Percentiles rank a stretch among this genome's conserved stretches.
Conservation (phyloP, 495 filamentous ascomycete genomes). For the Penicillium nucicola region DNA sequence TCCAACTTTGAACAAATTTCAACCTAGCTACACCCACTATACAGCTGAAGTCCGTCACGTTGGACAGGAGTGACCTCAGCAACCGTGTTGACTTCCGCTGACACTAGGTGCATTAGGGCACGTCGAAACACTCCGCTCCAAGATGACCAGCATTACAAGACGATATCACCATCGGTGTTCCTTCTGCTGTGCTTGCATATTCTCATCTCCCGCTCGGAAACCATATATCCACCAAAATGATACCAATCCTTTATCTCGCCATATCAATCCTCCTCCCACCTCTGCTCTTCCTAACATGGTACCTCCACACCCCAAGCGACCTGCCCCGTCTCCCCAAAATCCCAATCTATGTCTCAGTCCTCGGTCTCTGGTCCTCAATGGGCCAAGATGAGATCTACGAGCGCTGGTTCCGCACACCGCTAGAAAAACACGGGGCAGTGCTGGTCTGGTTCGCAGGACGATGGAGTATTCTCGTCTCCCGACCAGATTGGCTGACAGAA, state of each 20-base stretch:
- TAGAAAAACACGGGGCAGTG: conserved; percentile 41
- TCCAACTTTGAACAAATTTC: too few relatives aligned
- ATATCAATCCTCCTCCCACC: conserved; percentile 6
- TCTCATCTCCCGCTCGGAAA: too few relatives aligned
- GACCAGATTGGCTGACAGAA: conserved; percentile 36
- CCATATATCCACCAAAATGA: background rate
- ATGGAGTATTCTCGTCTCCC: conserved; percentile 38
- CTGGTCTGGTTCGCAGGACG: conserved; percentile 41
- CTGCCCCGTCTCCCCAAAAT: conserved; percentile 29
- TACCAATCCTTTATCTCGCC: background rate
- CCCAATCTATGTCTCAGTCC: conserved; percentile 32
- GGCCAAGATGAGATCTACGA: conserved; percentile 33
- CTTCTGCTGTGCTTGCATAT: background rate
- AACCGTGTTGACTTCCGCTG: conserved; percentile 1
- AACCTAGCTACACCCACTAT: background rate
- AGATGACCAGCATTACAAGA: too few relatives aligned
- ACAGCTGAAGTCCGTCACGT: background rate
- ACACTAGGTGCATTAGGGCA: conserved; percentile 4
- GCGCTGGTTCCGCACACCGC: conserved; percentile 24
- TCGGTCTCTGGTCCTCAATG: conserved; percentile 32
- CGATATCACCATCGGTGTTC: too few relatives aligned
- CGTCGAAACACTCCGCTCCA: background rate
- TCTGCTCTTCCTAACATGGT: conserved; percentile 19
- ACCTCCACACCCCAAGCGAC: conserved; percentile 18
- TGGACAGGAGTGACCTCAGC: background rate